Conservation (phyloP, 495 filamentous ascomycete species). For the Penicillium steckii region DNA sequence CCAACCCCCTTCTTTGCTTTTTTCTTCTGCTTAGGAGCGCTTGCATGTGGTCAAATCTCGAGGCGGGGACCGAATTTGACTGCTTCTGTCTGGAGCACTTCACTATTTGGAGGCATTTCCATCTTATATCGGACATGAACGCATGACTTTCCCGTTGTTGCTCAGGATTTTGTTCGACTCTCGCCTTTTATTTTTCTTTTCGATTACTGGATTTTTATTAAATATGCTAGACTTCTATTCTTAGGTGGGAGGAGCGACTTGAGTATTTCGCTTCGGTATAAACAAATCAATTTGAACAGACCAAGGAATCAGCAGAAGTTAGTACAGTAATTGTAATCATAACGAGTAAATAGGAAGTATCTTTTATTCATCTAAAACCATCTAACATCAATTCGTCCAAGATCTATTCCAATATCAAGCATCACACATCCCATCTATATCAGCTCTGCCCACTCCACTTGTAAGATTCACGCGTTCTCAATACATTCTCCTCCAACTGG, state of each 20-base stretch:
- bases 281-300: too few species aligned
- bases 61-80: slow-evolving; percentile 26
- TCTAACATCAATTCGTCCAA: too few species aligned
- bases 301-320: too few species aligned
- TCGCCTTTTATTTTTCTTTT: slow-evolving; percentile 9
- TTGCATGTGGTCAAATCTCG: slow-evolving; percentile 29
- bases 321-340: too few species aligned
- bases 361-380: too few species aligned
- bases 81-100: slow-evolving; percentile 27
- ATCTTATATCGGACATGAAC: not conserved
- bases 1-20: slow-evolving; percentile 1
- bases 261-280: not conserved
- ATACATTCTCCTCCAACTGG: slow-evolving; percentile 3
- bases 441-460: too few species aligned
- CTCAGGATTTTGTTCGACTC: slow-evolving; percentile 2
- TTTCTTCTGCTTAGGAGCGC: slow-evolving; percentile 24
- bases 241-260: not conserved
- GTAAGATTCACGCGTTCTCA: slow-evolving; percentile 12
- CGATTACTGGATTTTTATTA: slow-evolving; percentile 6
- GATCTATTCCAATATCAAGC: too few species aligned
- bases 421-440: too few species aligned
- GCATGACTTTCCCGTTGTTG: not conserved
- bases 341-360: too few species aligned
- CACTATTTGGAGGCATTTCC: slow-evolving; percentile 9
- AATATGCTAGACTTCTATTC: slow-evolving; percentile 22